Conservation (phyloP, 2,329 filamentous ascomycete species). For the Teratosphaeria epicoccoides region DNA sequence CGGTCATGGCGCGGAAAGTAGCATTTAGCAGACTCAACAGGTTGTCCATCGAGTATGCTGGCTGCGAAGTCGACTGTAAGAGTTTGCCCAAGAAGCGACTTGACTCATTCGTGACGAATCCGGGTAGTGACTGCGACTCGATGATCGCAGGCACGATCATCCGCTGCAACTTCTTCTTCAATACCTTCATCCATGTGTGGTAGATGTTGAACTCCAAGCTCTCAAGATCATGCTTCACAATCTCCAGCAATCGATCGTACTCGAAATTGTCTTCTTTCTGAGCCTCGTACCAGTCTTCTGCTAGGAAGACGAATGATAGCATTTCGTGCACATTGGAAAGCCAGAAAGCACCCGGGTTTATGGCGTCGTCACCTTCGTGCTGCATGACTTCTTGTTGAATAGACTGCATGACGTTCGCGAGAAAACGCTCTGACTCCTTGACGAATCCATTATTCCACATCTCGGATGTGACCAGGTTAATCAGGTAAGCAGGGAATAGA, state of each 20-base stretch:
- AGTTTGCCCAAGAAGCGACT: constrained; percentile 97
- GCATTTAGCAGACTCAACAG: constrained; percentile 90
- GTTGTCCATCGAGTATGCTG: constrained; percentile 99
- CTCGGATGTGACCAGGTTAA: constrained; percentile 96
- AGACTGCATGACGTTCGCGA: constrained; percentile 98
- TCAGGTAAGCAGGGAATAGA: constrained; percentile 94
- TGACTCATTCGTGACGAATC: constrained; percentile 97
- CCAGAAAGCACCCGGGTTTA: constrained; percentile 98
- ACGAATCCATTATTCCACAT: constrained; percentile 99
- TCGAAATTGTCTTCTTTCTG: constrained; percentile 99
- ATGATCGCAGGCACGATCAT: constrained; percentile 99
- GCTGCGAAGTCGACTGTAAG: constrained; percentile 75
- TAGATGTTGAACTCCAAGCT: constrained; percentile 99
- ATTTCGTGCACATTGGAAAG: constrained; percentile 98
- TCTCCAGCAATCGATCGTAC: constrained; percentile 92
- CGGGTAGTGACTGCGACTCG: constrained; percentile 93
- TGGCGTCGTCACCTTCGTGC: constrained; percentile 90
- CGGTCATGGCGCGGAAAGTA: constrained; percentile 97
- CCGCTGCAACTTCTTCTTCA: constrained; percentile 98
- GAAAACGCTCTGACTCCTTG: constrained; percentile 96
- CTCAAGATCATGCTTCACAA: constrained; percentile 97
- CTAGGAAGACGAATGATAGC: constrained; percentile 97
- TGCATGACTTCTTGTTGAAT: constrained; percentile 99
- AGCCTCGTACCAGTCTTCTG: constrained; percentile 98
- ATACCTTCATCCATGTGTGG: constrained; percentile 99